A percentile compares a stretch with the other conserved stretches of the same genome.
Conservation (phyloP, 345 rosid species). For the Cardamine chenopodiifolia region DNA sequence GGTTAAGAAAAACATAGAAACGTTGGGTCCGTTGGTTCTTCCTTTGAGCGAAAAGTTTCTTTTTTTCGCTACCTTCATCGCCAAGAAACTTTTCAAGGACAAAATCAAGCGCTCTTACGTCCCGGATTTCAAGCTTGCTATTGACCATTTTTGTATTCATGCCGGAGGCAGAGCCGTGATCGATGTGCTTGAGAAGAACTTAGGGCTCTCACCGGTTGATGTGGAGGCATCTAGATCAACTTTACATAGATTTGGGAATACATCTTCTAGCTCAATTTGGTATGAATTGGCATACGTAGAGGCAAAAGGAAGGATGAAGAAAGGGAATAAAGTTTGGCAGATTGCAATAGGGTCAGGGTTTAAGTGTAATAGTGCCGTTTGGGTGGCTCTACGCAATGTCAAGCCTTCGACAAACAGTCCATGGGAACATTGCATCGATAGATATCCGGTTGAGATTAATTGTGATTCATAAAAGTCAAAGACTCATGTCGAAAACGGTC, state of each 20-base stretch:
- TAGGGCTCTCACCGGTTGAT: slow-evolving; percentile 62
- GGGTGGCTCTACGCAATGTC: slow-evolving; percentile 62
- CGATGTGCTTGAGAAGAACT: slow-evolving; percentile 82
- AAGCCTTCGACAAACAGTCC: slow-evolving; percentile 58
- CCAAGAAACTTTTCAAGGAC: slow-evolving; percentile 60
- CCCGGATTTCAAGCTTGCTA: slow-evolving; percentile 86
- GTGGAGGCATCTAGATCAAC: slow-evolving; percentile 88
- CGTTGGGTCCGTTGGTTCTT: slow-evolving; percentile 80
- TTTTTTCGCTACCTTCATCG: slow-evolving; percentile 59
- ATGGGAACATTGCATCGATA: slow-evolving; percentile 70
- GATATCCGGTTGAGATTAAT: slow-evolving; percentile 57
- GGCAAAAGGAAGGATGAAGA: slow-evolving; percentile 75
- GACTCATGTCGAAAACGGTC: slow-evolving; percentile 29
- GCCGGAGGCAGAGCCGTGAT: slow-evolving; percentile 90
- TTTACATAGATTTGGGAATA: slow-evolving; percentile 82
- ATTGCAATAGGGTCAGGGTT: slow-evolving; percentile 88
- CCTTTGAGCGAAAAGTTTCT: slow-evolving; percentile 80
- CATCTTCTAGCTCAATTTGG: slow-evolving; percentile 91
- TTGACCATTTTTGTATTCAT: slow-evolving; percentile 83
- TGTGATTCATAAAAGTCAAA: slow-evolving; percentile 21
- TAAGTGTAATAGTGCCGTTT: slow-evolving; percentile 87
- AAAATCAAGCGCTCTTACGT: slow-evolving; percentile 62
- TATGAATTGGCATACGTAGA: slow-evolving; percentile 80
- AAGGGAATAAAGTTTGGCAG: slow-evolving; percentile 80
- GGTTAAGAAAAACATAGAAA: slow-evolving; percentile 65